Evolutionary conservation across 2,329 filamentous ascomycete genomes (phyloP).

Genomic region (Nemania serpens): DNA sequence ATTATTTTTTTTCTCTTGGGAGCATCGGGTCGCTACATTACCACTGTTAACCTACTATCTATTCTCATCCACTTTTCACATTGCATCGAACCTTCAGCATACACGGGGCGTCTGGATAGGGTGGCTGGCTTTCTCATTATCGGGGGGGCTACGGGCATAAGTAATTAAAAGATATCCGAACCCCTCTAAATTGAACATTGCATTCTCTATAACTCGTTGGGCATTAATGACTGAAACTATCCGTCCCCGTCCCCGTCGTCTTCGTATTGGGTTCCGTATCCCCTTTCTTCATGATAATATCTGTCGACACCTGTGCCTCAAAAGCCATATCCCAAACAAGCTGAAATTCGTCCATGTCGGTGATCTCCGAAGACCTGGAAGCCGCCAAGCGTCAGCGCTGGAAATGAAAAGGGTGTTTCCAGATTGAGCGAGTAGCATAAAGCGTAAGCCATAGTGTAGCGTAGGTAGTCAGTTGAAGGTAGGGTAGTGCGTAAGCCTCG

Average conservation of each 20-base stretch:
- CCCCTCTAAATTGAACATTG: constrained; percentile 6
- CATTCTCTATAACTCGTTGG: not conserved
- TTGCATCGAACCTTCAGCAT: constrained; percentile 20
- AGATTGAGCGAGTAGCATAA: constrained; percentile 1
- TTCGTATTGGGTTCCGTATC: too few species aligned
- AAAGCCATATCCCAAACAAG: not conserved
- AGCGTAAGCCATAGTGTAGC: constrained; percentile 6
- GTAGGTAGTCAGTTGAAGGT: not conserved
- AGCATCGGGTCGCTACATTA: constrained; percentile 16
- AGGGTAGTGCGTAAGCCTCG: constrained; percentile 11
- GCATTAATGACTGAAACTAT: not conserved
- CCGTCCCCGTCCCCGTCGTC: not conserved
- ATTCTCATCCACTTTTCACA: constrained; percentile 6
- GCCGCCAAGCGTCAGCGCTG: constrained; percentile 2
- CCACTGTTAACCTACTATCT: not conserved
- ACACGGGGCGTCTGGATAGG: constrained; percentile 19
- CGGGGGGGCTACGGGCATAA: constrained; percentile 1
- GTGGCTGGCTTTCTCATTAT: constrained; percentile 5
- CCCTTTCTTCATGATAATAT: not conserved
- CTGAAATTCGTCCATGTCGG: not conserved
- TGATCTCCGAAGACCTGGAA: constrained; percentile 11
- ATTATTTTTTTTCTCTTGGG: constrained; percentile 3
- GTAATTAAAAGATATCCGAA: constrained; percentile 1
- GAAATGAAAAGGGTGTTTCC: not conserved
- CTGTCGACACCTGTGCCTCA: not conserved